A percentile compares a stretch with the other conserved stretches of the same genome.
These are phyloP conservation scores for Fagopyrum homotropicum DNA, from an alignment of 148 eudicot species.

Conservation along the genomic window DNA sequence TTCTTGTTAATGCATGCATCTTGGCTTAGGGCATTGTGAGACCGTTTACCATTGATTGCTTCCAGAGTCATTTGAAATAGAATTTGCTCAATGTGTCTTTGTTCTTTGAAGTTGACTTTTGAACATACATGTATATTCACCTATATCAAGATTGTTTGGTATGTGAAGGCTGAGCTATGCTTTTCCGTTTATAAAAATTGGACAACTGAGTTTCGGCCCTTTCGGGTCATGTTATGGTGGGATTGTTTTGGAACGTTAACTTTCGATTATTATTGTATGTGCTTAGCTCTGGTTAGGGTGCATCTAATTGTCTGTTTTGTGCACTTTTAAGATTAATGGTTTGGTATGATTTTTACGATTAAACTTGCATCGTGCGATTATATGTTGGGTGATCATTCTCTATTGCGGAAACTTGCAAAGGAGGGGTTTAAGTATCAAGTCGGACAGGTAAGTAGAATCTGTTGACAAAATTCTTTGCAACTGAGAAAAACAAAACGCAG, in stretches of 20 bases:
- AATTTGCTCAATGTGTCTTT: neutral
- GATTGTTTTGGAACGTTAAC: neutral
- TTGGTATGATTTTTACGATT: neutral
- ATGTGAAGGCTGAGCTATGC: neutral
- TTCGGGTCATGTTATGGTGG: neutral
- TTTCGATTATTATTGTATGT: neutral
- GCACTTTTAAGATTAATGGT: too few relatives aligned
- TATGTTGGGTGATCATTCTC: too few relatives aligned
- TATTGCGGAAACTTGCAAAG: too few relatives aligned
- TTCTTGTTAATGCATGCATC: neutral
- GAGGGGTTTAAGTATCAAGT: neutral
- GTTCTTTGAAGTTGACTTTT: neutral
- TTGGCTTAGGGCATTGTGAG: neutral
- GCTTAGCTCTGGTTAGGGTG: neutral
- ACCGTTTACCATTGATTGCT: neutral
- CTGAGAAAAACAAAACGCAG: too few relatives aligned
- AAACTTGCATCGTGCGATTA: neutral
- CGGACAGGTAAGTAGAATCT: neutral
- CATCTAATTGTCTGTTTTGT: neutral
- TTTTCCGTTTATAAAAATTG: neutral
- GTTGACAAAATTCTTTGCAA: too few relatives aligned
- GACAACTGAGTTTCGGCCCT: neutral
- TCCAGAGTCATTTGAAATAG: neutral
- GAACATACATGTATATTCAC: neutral
- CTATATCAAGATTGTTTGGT: neutral